phyloP scores from a whole-genome alignment of 805 yeast species.

The Spathaspora passalidarum region DNA sequence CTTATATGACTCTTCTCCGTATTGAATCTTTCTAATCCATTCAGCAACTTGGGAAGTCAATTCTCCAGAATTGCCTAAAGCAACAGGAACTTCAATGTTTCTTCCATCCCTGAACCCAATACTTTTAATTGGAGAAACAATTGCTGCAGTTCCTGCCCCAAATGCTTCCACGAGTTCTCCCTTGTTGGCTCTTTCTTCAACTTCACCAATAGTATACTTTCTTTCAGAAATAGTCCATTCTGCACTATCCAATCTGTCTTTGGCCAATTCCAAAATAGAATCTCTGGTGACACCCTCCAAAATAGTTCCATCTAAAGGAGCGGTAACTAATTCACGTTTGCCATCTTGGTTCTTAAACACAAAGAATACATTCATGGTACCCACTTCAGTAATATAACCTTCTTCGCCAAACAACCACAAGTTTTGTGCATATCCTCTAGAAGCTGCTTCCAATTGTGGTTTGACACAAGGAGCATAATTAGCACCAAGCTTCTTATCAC shows the following conservation, averaged over 20 bases:
- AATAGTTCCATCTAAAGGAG: conserved; percentile 96
- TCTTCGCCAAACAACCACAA: conserved; percentile 95
- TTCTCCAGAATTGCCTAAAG: conserved; percentile 78
- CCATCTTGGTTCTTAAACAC: conserved; percentile 72
- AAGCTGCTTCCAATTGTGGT: conserved; percentile 89
- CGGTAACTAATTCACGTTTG: conserved; percentile 87
- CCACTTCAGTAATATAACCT: conserved; percentile 86
- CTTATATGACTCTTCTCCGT: conserved; percentile 73
- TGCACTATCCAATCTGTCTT: conserved; percentile 66
- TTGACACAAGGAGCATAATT: conserved; percentile 94
- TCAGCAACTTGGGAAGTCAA: conserved; percentile 74
- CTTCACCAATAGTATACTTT: conserved; percentile 76
- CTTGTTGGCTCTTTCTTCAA: conserved; percentile 67
- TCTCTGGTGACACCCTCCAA: conserved; percentile 96
- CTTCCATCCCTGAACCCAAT: conserved; percentile 72
- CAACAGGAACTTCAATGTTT: conserved; percentile 73
- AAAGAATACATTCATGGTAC: conserved; percentile 94
- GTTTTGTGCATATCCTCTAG: conserved; percentile 92
- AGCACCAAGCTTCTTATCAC: conserved; percentile 94
- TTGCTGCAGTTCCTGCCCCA: conserved; percentile 98
- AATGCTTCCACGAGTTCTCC: conserved; percentile 92
- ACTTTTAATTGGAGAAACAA: conserved; percentile 88
- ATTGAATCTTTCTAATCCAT: conserved; percentile 90
- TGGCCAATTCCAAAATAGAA: conserved; percentile 74
- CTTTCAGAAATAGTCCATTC: conserved; percentile 89